A percentile compares a stretch with the other conserved stretches of the same genome.
Conservation (phyloP, 805 yeast species). For the Zygosaccharomyces rouxii region DNA sequence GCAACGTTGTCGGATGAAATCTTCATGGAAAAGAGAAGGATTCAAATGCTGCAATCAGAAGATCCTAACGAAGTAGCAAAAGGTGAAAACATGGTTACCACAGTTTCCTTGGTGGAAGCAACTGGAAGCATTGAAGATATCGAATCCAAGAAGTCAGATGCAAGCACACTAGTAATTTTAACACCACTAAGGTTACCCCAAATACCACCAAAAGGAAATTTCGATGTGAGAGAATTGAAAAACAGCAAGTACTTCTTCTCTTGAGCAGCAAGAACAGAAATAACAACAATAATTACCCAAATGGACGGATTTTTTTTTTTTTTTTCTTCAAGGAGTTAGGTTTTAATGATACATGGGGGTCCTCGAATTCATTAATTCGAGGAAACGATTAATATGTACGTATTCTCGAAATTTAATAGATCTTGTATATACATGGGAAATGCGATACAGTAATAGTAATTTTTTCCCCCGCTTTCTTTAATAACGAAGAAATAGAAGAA, state of each 20-base stretch:
- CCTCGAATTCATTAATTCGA: neutral
- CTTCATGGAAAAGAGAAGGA: conserved; percentile 61
- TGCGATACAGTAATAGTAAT: neutral
- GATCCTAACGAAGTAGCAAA: conserved; percentile 45
- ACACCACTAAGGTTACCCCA: conserved; percentile 68
- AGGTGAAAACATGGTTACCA: conserved; percentile 60
- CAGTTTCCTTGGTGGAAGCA: conserved; percentile 53
- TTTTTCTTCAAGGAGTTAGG: neutral
- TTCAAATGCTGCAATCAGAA: conserved; percentile 47
- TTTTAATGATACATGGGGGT: conserved; percentile 1
- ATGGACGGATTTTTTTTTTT: neutral
- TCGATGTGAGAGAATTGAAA: conserved; percentile 69
- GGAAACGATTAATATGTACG: neutral
- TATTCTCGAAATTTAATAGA: neutral
- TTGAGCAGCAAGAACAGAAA: conserved; percentile 6
- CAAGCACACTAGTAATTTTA: conserved; percentile 37
- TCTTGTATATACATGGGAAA: conserved; percentile 5
- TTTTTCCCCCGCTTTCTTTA: neutral
- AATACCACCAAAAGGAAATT: conserved; percentile 75
- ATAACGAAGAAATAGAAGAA: neutral
- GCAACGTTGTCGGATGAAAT: conserved; percentile 71
- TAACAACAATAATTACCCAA: neutral
- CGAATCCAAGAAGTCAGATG: conserved; percentile 23
- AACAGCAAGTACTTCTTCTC: conserved; percentile 78
- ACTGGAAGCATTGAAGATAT: conserved; percentile 26